A percentile compares a stretch with the other conserved stretches of the same genome.
phyloP scores from a whole-genome alignment of 2,329 filamentous ascomycete genomes.

The Fusarium pseudocircinatum region DNA sequence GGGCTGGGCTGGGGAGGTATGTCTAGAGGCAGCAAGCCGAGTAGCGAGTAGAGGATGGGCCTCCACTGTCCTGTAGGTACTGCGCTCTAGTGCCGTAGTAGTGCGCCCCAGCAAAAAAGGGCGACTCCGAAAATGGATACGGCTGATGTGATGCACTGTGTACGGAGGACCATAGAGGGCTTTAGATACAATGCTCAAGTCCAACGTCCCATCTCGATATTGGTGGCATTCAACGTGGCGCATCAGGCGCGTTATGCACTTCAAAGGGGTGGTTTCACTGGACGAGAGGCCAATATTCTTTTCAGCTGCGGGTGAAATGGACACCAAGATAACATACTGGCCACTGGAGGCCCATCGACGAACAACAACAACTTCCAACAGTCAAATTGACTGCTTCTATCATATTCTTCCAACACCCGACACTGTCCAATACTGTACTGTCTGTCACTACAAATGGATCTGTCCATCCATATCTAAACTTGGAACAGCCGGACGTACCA shows the following conservation, averaged over 20 bases:
- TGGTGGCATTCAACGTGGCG: constrained; percentile 35
- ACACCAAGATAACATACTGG: neutral
- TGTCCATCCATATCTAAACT: constrained; percentile 32
- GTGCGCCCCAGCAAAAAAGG: constrained; percentile 35
- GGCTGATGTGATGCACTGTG: constrained; percentile 31
- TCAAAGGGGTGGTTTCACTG: constrained; percentile 26
- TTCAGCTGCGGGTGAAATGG: neutral
- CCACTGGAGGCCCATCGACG: neutral
- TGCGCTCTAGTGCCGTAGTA: constrained; percentile 23
- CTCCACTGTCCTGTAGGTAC: neutral
- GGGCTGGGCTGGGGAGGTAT: constrained; percentile 29
- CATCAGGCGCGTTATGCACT: constrained; percentile 25
- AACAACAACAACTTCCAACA: neutral
- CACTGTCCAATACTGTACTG: constrained; percentile 18
- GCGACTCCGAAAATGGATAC: constrained; percentile 36
- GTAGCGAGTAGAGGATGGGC: neutral
- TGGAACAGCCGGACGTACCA: constrained; percentile 36
- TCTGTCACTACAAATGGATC: constrained; percentile 30
- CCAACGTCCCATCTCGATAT: constrained; percentile 37
- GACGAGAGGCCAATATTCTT: neutral
- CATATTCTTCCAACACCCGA: neutral
- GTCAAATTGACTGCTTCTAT: neutral
- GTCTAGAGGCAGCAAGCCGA: constrained; percentile 25
- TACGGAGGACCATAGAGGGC: constrained; percentile 6
- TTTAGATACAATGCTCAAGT: constrained; percentile 29